These are phyloP conservation scores for Yarrowia porcina DNA, from an alignment of 805 yeast species.

Conservation along the genomic window DNA sequence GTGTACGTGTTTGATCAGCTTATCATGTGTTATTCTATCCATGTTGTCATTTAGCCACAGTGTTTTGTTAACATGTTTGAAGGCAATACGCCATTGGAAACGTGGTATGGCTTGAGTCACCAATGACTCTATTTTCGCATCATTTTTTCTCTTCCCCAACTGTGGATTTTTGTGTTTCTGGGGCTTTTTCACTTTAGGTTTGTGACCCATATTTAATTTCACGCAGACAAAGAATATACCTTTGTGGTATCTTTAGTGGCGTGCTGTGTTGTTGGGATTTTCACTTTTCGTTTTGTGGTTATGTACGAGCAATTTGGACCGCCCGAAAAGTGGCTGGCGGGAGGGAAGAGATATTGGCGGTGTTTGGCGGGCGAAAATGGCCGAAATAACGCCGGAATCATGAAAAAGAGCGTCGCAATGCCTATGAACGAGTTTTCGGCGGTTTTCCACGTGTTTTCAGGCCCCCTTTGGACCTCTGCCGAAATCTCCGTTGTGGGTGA, in stretches of 20 bases:
- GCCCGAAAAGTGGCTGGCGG: conserved; percentile 23
- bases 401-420: background rate
- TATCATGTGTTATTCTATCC: too few species aligned
- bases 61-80: too few species aligned
- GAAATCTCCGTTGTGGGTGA: background rate
- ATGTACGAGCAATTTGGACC: conserved; percentile 26
- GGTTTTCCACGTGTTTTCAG: background rate
- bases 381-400: background rate
- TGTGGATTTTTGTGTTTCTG: conserved; percentile 24
- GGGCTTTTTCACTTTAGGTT: conserved; percentile 13
- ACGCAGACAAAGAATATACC: conserved; percentile 21
- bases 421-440: background rate
- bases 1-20: background rate
- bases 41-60: too few species aligned
- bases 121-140: conserved; percentile 20
- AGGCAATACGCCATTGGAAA: conserved; percentile 3
- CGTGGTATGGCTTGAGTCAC: conserved; percentile 24
- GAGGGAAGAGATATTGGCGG: too few species aligned
- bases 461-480: background rate
- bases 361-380: background rate
- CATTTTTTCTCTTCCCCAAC: background rate
- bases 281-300: conserved; percentile 23
- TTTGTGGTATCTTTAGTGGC: conserved; percentile 26
- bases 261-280: conserved; percentile 25
- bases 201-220: conserved; percentile 22